These are phyloP conservation scores for Rhododendron ferrugineum DNA, from an alignment of 148 eudicot species.

Conservation along the genomic window DNA sequence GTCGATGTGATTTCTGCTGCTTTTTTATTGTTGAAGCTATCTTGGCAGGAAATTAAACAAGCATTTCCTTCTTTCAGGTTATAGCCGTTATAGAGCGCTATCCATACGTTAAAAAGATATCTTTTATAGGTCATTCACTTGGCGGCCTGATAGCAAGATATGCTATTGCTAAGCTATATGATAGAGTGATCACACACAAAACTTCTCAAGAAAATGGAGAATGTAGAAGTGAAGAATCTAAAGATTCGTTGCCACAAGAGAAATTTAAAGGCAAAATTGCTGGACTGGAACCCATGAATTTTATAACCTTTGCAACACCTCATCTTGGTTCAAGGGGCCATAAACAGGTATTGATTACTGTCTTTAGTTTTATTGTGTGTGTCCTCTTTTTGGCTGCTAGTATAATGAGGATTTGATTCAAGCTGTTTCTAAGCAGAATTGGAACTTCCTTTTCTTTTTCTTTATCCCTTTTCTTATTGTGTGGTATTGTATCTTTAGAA, in stretches of 20 bases:
- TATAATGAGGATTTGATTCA: not conserved
- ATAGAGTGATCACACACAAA: constrained; percentile 21
- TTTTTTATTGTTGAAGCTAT: not conserved
- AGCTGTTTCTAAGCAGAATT: not conserved
- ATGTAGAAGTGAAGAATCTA: constrained; percentile 17
- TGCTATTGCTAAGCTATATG: constrained; percentile 71
- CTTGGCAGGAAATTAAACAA: not conserved
- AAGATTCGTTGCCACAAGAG: constrained; percentile 28
- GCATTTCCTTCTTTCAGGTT: constrained; percentile 47
- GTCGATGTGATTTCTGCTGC: not conserved
- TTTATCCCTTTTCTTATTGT: not conserved
- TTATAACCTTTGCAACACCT: constrained; percentile 80
- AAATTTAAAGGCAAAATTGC: constrained; percentile 53
- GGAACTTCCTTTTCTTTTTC: not conserved
- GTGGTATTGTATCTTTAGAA: not conserved
- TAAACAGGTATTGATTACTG: constrained; percentile 53
- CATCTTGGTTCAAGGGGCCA: constrained; percentile 92
- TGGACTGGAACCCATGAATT: constrained; percentile 83
- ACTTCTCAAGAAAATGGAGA: constrained; percentile 21
- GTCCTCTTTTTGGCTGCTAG: not conserved
- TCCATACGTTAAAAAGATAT: constrained; percentile 69
- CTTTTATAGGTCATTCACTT: constrained; percentile 81
- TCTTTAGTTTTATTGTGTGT: not conserved
- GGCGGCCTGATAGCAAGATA: constrained; percentile 88
- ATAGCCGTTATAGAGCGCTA: constrained; percentile 45